A percentile compares a stretch with the other conserved stretches of the same genome.
Conservation (phyloP, 345 rosid species). For the Psidium friedrichsthalianum region DNA sequence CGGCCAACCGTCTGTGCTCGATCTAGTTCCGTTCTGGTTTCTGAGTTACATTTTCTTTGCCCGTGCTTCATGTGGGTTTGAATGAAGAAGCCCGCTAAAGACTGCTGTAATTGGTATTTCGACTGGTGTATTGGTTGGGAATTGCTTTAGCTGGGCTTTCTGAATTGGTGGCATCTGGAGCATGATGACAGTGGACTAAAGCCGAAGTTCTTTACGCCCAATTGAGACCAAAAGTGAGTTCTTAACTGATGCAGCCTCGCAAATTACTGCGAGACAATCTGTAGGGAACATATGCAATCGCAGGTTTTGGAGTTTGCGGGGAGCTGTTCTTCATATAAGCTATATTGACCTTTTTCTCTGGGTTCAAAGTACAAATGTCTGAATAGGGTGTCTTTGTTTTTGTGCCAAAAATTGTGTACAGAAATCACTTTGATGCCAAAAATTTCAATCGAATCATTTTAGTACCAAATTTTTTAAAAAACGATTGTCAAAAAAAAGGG, state of each 20-base stretch:
- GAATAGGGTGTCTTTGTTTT: no score
- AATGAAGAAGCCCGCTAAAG: slow-evolving; percentile 61
- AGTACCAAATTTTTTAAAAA: no score
- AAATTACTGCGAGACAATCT: background rate
- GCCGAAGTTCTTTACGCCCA: slow-evolving; percentile 86
- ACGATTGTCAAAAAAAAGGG: no score
- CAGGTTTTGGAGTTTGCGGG: background rate
- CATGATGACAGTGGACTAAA: slow-evolving; percentile 75
- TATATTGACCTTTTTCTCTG: background rate
- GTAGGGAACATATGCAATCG: background rate
- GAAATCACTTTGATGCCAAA: no score
- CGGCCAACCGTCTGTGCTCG: slow-evolving; percentile 91
- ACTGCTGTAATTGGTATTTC: slow-evolving; percentile 90
- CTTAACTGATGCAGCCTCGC: background rate
- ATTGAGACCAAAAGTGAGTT: slow-evolving; percentile 5
- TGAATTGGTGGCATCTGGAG: slow-evolving; percentile 91
- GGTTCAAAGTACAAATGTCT: background rate
- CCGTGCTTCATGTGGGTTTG: slow-evolving; percentile 99
- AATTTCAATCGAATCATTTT: no score
- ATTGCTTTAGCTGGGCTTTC: slow-evolving; percentile 78
- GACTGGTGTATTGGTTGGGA: slow-evolving; percentile 95
- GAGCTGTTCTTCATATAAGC: no score
- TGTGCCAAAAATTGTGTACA: no score
- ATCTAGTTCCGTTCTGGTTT: slow-evolving; percentile 93
- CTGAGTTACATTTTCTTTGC: slow-evolving; percentile 79